Percentiles rank a stretch among this genome's conserved stretches.
These are phyloP conservation scores for Blastomyces parvus DNA, from an alignment of 2,329 filamentous ascomycete species.

Conservation along the genomic window DNA sequence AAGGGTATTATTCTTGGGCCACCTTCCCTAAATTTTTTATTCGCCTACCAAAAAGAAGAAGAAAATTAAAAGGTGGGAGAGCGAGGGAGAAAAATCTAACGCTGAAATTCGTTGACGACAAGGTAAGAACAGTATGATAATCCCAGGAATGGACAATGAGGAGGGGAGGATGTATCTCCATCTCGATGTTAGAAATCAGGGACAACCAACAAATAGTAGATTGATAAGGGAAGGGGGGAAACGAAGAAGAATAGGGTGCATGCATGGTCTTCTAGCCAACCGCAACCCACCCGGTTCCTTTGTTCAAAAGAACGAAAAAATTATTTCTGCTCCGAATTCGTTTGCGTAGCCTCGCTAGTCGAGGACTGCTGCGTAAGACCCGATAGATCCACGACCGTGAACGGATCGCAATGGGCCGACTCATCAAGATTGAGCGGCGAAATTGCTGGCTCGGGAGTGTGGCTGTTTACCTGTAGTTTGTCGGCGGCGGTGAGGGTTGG, in stretches of 20 bases:
- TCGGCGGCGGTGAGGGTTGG: slow-evolving; percentile 10
- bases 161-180: neutral
- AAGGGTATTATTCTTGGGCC: too few relatives aligned
- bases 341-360: neutral
- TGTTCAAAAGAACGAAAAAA: neutral
- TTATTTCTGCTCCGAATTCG: neutral
- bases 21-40: neutral
- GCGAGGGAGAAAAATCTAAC: neutral
- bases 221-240: too few relatives aligned
- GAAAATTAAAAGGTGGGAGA: too few relatives aligned
- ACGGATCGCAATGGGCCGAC: neutral
- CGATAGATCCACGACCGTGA: neutral
- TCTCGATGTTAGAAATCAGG: neutral
- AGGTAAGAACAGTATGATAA: neutral
- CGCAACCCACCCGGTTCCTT: neutral
- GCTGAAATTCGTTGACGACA: neutral
- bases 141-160: neutral
- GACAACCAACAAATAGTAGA: neutral
- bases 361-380: neutral
- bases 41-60: neutral
- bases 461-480: slow-evolving; percentile 5
- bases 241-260: too few relatives aligned
- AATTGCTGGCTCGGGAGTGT: slow-evolving; percentile 4
- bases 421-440: slow-evolving; percentile 11
- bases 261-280: neutral